phyloP scores from a whole-genome alignment of 164 flowering plant species.

The Paratinospora sagittata region DNA sequence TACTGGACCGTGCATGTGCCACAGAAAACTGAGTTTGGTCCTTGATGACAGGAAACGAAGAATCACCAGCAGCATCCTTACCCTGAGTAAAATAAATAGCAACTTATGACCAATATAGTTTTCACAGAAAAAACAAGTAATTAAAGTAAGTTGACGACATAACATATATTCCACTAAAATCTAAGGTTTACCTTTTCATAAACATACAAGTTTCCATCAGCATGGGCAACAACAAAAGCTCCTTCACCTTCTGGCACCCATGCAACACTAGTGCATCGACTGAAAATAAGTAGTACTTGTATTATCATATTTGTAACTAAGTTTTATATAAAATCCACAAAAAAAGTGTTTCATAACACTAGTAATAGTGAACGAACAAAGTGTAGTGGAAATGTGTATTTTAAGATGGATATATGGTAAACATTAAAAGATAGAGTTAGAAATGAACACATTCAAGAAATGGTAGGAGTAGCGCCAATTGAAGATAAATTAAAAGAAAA shows the following conservation, averaged over 20 bases:
- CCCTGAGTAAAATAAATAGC: conserved; percentile 34
- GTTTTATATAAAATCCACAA: neutral
- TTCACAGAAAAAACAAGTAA: conserved; percentile 12
- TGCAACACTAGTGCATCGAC: conserved; percentile 85
- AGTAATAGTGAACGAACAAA: no score
- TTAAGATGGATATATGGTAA: no score
- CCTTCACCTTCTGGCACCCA: conserved; percentile 97
- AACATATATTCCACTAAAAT: neutral
- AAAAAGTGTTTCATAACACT: neutral
- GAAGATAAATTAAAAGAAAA: no score
- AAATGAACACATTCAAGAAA: no score
- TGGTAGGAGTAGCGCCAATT: no score
- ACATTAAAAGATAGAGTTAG: no score
- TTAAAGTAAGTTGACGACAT: neutral
- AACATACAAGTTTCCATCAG: conserved; percentile 89
- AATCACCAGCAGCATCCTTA: conserved; percentile 89
- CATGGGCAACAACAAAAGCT: conserved; percentile 87
- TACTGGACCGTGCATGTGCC: conserved; percentile 82
- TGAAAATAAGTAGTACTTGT: conserved; percentile 22
- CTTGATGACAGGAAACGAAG: conserved; percentile 84
- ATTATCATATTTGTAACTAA: neutral
- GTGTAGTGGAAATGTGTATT: no score
- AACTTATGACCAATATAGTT: conserved; percentile 7
- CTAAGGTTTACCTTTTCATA: conserved; percentile 78
- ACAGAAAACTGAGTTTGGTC: conserved; percentile 92